phyloP scores from a whole-genome alignment of 208 protist species.

The Strigomonas culicis region DNA sequence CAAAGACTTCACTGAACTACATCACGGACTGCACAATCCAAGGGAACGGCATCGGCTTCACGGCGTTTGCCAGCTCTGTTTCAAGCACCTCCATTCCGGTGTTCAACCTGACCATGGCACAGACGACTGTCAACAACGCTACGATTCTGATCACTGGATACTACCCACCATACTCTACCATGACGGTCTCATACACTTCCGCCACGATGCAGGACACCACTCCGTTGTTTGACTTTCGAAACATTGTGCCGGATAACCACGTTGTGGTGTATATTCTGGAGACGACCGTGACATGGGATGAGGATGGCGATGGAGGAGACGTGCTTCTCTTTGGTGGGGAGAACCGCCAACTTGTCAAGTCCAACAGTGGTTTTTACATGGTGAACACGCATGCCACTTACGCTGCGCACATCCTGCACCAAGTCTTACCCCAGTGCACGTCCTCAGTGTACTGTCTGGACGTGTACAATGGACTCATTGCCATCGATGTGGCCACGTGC shows the following conservation, averaged over 20 bases:
- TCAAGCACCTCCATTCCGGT: no score
- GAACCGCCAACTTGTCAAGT: not conserved
- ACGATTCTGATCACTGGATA: not conserved
- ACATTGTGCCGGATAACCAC: not conserved
- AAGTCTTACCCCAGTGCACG: not conserved
- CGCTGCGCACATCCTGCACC: not conserved
- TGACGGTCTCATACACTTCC: not conserved
- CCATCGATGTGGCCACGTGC: no score
- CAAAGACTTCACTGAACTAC: no score
- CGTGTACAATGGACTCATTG: no score
- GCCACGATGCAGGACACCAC: not conserved
- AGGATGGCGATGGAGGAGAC: not conserved
- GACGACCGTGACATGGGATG: not conserved
- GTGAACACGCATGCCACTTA: not conserved
- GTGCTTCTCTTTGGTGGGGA: not conserved
- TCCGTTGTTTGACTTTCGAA: not conserved
- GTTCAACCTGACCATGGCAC: not conserved
- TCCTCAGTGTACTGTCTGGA: no score
- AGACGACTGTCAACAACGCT: not conserved
- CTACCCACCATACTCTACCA: not conserved
- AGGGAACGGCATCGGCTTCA: no score
- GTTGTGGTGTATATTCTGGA: constrained; percentile 1
- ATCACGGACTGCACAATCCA: no score
- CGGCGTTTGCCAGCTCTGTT: no score
- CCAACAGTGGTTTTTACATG: constrained; percentile 2